Conservation (phyloP, 2,329 filamentous ascomycete species). For the Cucurbitaria berberidis region DNA sequence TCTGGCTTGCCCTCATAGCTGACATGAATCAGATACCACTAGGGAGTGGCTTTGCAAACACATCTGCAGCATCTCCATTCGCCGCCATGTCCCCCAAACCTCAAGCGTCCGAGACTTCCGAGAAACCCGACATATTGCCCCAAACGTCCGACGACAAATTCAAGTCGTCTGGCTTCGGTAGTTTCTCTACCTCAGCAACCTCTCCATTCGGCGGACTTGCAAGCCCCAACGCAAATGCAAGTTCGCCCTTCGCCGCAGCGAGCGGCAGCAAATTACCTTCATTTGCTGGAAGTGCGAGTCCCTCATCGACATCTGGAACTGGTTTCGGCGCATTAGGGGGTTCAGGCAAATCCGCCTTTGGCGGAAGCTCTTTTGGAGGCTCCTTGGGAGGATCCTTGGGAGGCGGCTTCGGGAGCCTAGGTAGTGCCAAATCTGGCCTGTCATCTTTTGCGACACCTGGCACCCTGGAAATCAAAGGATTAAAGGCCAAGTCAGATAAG, state of each 20-base stretch:
- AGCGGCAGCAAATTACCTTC: constrained; percentile 33
- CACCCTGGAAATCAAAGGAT: constrained; percentile 53
- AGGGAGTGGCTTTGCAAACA: constrained; percentile 54
- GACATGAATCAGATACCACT: constrained; percentile 38
- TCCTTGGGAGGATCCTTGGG: constrained; percentile 48
- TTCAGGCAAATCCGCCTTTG: constrained; percentile 43
- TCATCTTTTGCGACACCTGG: constrained; percentile 73
- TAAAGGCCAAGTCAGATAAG: constrained; percentile 67
- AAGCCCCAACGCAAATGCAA: constrained; percentile 19
- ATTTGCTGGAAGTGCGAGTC: constrained; percentile 26
- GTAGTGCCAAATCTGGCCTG: constrained; percentile 51
- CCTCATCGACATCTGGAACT: constrained; percentile 25
- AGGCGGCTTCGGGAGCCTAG: constrained; percentile 38
- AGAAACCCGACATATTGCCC: constrained; percentile 29
- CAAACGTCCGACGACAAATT: constrained; percentile 59
- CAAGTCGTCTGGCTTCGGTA: constrained; percentile 55
- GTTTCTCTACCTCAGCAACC: constrained; percentile 46
- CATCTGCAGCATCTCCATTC: constrained; percentile 57
- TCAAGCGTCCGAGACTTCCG: constrained; percentile 30
- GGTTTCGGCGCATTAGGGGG: constrained; percentile 45
- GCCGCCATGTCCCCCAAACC: constrained; percentile 50
- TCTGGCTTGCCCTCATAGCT: constrained; percentile 6
- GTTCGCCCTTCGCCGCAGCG: constrained; percentile 47
- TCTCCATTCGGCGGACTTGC: constrained; percentile 46
- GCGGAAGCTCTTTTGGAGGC: constrained; percentile 51